Evolutionary conservation across 805 yeast genomes (phyloP).

Genomic region (Lachancea nothofagi): DNA sequence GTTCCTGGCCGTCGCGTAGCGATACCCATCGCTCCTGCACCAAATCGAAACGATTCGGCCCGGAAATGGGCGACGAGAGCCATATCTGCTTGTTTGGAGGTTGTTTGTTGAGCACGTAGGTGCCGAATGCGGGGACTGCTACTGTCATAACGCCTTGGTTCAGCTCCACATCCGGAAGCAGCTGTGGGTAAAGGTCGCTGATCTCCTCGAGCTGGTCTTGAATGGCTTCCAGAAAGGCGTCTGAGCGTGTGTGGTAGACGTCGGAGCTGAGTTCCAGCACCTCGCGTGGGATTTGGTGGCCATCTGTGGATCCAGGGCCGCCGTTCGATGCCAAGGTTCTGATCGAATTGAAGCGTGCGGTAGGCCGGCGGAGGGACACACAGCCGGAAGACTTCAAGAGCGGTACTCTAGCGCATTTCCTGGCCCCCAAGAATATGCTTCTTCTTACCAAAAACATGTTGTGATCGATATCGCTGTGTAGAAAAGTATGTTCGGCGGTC

Average conservation of each 20-base stretch:
- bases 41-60: slow-evolving; percentile 83
- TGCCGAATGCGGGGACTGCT: slow-evolving; percentile 63
- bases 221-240: slow-evolving; percentile 62
- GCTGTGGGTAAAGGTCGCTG: slow-evolving; percentile 53
- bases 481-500: no score
- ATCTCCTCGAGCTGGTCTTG: slow-evolving; percentile 63
- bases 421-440: no score
- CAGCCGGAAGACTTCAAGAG: neutral
- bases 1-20: slow-evolving; percentile 53
- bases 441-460: no score
- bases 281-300: slow-evolving; percentile 46
- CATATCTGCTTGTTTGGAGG: slow-evolving; percentile 97
- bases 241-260: slow-evolving; percentile 61
- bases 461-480: no score
- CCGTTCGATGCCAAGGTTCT: neutral
- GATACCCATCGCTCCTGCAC: slow-evolving; percentile 74
- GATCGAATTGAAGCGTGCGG: neutral
- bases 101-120: slow-evolving; percentile 91
- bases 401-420: neutral
- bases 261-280: slow-evolving; percentile 43
- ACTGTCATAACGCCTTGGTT: slow-evolving; percentile 81
- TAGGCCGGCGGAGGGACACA: no score
- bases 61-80: slow-evolving; percentile 89
- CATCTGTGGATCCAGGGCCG: slow-evolving; percentile 41
- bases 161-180: slow-evolving; percentile 66